Evolutionary conservation across 495 filamentous ascomycete species (phyloP), one percentile per base, ranked within the genome.

Genomic region (Parachaetomium inaequale): DNA sequence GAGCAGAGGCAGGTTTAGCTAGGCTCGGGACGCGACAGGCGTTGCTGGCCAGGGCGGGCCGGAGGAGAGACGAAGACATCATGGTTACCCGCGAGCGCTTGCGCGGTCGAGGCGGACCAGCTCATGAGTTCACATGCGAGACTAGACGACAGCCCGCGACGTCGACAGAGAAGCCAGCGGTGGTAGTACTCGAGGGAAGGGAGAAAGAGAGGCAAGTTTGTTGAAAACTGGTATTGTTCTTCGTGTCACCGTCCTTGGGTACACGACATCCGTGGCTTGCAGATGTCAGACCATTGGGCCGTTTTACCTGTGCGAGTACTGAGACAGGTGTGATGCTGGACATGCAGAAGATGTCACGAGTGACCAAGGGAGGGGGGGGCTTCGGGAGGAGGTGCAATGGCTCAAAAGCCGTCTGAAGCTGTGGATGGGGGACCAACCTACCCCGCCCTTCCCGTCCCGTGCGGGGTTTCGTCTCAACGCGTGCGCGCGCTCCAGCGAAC

Each of bases 21-120:
- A 60, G 28, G 21, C 53, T 64, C 34, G 62, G 63, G 36, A 60
- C 59, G 29, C 58, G 57, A 23, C 68, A 56, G 38, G 63, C 53
- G 62, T 71, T 68, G 54, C 40, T 50, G 61, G 63, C 70, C 66
- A 71, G 32, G 3, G 62, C 61, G 28, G 70, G 70, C 52, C 66
- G 68, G 36, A 70, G 59, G 36, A 68, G 46, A 25, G 62, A 61
- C 58, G 52, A 62, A 28, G 68, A 62, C 67, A 70, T 69, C 56
- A 66, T 68, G 65, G 47, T 40, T 53, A 64, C 49, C 61, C 45
- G 56, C 70, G 55, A 56, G 61, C 55, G 61, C 43, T 58, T 40
- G 43, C 62, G 68, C 69, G 49, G 61, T 67, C 62, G 38, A 64
- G 58, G 63, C 66, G 68, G 51, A 59, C 63, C 58, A 58, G 34